A percentile compares a stretch with the other conserved stretches of the same genome.
Evolutionary conservation across 1,139 yeast species (phyloP).

Genomic region (Yarrowia galli): DNA sequence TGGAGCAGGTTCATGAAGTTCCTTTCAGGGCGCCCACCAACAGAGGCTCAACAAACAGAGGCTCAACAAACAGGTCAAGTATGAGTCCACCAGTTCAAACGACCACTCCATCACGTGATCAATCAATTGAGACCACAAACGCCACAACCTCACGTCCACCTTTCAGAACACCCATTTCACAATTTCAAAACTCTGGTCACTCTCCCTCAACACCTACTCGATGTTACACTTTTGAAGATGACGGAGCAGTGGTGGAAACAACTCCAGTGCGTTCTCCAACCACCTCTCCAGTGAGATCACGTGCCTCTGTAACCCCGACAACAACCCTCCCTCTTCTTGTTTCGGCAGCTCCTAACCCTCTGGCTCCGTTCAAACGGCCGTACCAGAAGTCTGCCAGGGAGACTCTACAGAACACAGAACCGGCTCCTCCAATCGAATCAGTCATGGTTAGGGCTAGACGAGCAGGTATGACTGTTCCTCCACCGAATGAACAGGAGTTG

Average conservation of each 20-base stretch:
- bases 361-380: conserved; percentile 11
- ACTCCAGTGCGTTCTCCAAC: not conserved
- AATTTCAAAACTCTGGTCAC: not conserved
- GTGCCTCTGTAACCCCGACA: not conserved
- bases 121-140: too few relatives aligned
- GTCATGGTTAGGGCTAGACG: not conserved
- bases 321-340: not conserved
- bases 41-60: too few relatives aligned
- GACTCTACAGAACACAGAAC: not conserved
- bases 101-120: not conserved
- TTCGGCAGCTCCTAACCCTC: conserved; percentile 17
- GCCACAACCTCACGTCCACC: not conserved
- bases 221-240: conserved; percentile 11
- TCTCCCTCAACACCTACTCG: not conserved
- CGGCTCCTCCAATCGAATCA: not conserved
- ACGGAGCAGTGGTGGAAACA: not conserved
- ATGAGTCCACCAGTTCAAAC: not conserved
- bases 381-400: not conserved
- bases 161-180: not conserved
- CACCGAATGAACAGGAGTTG: not conserved
- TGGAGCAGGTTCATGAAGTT: not conserved
- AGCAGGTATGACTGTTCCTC: not conserved
- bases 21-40: not conserved
- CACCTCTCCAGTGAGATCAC: not conserved
- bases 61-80: too few relatives aligned